These are phyloP conservation scores for Wickerhamiella alocasiicola DNA, from an alignment of 805 yeast species.

Conservation along the genomic window DNA sequence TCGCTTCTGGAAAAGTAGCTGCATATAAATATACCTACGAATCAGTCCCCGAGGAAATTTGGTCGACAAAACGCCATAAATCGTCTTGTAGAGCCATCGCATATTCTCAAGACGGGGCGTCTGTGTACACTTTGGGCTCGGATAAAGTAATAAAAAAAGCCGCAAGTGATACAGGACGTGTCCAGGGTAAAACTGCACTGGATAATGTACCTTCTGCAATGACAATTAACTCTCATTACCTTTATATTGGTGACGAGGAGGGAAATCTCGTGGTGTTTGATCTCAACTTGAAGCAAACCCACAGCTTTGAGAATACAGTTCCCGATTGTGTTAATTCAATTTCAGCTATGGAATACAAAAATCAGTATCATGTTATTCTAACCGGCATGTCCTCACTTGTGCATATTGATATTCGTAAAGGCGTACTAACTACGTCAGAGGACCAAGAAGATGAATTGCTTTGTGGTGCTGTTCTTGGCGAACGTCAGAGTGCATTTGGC, in stretches of 20 bases:
- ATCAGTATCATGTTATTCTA: constrained; percentile 67
- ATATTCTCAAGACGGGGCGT: constrained; percentile 50
- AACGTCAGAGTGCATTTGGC: constrained; percentile 60
- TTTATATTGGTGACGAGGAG: constrained; percentile 45
- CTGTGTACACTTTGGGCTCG: constrained; percentile 64
- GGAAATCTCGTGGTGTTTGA: constrained; percentile 59
- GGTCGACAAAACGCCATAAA: constrained; percentile 88
- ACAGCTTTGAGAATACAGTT: constrained; percentile 44
- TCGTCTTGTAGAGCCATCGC: constrained; percentile 68
- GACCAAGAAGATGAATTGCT: constrained; percentile 92
- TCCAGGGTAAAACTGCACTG: constrained; percentile 38
- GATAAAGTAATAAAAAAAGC: constrained; percentile 74
- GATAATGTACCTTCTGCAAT: constrained; percentile 22
- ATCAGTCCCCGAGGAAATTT: constrained; percentile 31
- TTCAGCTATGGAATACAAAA: constrained; percentile 53
- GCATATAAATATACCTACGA: constrained; percentile 47
- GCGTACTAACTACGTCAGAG: constrained; percentile 53
- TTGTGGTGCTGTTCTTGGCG: constrained; percentile 52
- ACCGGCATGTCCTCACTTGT: constrained; percentile 74
- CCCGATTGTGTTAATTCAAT: constrained; percentile 60
- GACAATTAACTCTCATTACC: constrained; percentile 24
- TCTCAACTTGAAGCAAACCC: constrained; percentile 38
- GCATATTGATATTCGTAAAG: constrained; percentile 67
- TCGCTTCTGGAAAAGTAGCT: constrained; percentile 69
- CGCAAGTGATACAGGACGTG: constrained; percentile 59